These are phyloP conservation scores for Boletus rubescentipes DNA, from an alignment of 768 basidiomycete species.

Conservation along the genomic window DNA sequence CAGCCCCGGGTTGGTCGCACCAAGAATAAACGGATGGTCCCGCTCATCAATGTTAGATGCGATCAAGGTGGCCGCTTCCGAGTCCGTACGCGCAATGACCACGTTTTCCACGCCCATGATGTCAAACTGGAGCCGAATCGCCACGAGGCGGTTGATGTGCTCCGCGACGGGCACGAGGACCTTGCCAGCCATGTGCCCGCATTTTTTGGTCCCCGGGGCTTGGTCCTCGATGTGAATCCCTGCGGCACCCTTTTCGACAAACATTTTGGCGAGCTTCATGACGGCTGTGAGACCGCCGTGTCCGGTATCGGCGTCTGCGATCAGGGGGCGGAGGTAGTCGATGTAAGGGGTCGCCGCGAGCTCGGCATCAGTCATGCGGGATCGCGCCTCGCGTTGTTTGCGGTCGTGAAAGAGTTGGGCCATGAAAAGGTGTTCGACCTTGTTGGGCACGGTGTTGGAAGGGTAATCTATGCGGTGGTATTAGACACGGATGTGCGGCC, in stretches of 20 bases:
- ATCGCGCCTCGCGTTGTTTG: constrained; percentile 85
- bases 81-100: constrained; percentile 91
- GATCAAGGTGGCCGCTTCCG: constrained; percentile 96
- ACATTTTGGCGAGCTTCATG: constrained; percentile 98
- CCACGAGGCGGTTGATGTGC: constrained; percentile 97
- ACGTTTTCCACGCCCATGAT: constrained; percentile 98
- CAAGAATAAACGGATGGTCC: constrained; percentile 98
- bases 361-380: constrained; percentile 65
- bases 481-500: neutral
- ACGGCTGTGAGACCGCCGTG: constrained; percentile 97
- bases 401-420: constrained; percentile 99
- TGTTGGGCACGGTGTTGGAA: constrained; percentile 97
- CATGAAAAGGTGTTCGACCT: constrained; percentile 97
- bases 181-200: constrained; percentile 92
- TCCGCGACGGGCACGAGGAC: constrained; percentile 96
- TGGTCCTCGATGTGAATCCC: constrained; percentile 99
- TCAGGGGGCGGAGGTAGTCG: constrained; percentile 91
- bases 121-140: constrained; percentile 96
- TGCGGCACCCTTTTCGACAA: constrained; percentile 97
- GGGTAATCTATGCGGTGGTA: constrained; percentile 72
- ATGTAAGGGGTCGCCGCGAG: constrained; percentile 67
- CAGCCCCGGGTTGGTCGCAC: constrained; percentile 74
- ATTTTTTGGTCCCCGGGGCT: constrained; percentile 96
- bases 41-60: constrained; percentile 95
- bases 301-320: constrained; percentile 98